A percentile compares a stretch with the other conserved stretches of the same genome.
Evolutionary conservation across 805 yeast species (phyloP).

Genomic region (Nakazawaea laoshanensis): DNA sequence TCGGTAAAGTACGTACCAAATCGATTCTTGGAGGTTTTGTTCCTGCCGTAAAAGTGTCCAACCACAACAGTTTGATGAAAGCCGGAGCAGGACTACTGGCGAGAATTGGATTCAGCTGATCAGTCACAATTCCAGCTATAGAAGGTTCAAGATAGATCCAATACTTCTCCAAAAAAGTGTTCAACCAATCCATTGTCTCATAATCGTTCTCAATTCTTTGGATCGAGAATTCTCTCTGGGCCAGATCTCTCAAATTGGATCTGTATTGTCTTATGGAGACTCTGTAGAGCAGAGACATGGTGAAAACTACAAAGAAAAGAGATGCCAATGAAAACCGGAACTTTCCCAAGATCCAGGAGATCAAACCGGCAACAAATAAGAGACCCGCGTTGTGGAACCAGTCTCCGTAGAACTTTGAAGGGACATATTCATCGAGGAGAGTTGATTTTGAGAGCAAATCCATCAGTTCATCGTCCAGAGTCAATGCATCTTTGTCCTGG

Average conservation of each 20-base stretch:
- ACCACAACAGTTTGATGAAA: slow-evolving; percentile 75
- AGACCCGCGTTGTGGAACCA: slow-evolving; percentile 92
- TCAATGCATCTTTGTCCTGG: slow-evolving; percentile 60
- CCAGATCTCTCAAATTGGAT: slow-evolving; percentile 61
- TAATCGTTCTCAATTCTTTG: slow-evolving; percentile 78
- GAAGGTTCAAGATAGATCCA: slow-evolving; percentile 92
- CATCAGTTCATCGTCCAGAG: slow-evolving; percentile 59
- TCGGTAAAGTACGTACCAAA: slow-evolving; percentile 77
- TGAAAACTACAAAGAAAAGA: slow-evolving; percentile 60
- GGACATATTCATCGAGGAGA: slow-evolving; percentile 64
- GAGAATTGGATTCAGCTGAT: slow-evolving; percentile 75
- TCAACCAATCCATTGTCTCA: slow-evolving; percentile 95
- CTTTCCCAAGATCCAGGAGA: slow-evolving; percentile 77
- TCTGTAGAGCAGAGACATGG: slow-evolving; percentile 66
- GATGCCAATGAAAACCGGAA: slow-evolving; percentile 74
- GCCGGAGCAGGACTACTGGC: slow-evolving; percentile 76
- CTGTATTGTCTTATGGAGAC: slow-evolving; percentile 78
- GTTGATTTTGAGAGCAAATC: slow-evolving; percentile 70
- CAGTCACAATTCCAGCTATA: slow-evolving; percentile 75
- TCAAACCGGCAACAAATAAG: slow-evolving; percentile 54
- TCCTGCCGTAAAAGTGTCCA: slow-evolving; percentile 85
- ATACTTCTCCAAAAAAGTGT: slow-evolving; percentile 79
- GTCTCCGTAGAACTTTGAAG: slow-evolving; percentile 78
- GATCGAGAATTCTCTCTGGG: slow-evolving; percentile 80
- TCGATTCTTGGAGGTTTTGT: slow-evolving; percentile 95